Conservation (phyloP, 148 eudicot genomes). For the Amaranthus hypochondriacus region DNA sequence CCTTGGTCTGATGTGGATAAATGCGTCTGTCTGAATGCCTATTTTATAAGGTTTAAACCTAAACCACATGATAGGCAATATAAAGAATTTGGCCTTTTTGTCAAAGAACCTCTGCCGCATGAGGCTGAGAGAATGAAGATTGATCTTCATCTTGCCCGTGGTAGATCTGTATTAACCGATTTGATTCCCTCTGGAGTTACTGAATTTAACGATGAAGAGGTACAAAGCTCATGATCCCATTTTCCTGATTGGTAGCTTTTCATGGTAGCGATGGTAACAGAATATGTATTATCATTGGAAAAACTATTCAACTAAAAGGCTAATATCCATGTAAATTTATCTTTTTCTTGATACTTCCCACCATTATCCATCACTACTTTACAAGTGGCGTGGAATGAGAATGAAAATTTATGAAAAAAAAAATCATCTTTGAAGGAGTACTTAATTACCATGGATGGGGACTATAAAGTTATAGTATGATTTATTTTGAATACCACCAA, state of each 20-base stretch:
- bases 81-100: constrained; percentile 65
- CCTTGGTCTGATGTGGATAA: constrained; percentile 45
- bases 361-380: too few relatives aligned
- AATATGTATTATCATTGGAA: too few relatives aligned
- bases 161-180: constrained; percentile 67
- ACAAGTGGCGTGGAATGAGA: too few relatives aligned
- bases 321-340: too few relatives aligned
- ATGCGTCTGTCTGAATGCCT: constrained; percentile 48
- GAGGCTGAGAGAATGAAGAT: constrained; percentile 73
- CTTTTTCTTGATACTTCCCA: too few relatives aligned
- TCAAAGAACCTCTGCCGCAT: constrained; percentile 59
- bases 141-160: constrained; percentile 67
- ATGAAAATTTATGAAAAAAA: too few relatives aligned
- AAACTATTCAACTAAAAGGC: too few relatives aligned
- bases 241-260: background rate
- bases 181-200: constrained; percentile 55
- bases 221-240: constrained; percentile 18
- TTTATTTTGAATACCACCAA: too few relatives aligned
- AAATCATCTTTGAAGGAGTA: too few relatives aligned
- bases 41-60: constrained; percentile 65
- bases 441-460: too few relatives aligned
- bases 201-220: constrained; percentile 62
- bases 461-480: too few relatives aligned
- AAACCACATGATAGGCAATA: constrained; percentile 70
- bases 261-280: too few relatives aligned